Conservation (phyloP, 805 yeast genomes). For the Lipomyces mesembrius region DNA sequence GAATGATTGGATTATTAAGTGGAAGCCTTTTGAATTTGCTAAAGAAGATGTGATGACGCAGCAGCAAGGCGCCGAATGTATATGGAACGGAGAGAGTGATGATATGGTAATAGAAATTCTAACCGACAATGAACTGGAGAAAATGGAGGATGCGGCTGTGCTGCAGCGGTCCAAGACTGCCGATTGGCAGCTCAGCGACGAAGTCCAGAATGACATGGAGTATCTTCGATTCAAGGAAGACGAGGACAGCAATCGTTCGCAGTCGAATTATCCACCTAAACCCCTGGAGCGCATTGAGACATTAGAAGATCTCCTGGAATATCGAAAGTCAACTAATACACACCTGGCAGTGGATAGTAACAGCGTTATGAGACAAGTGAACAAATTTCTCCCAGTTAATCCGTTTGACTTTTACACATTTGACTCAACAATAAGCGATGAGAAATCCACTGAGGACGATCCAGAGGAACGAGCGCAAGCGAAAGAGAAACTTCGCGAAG, state of each 20-base stretch:
- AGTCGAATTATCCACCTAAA: neutral
- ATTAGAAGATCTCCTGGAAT: slow-evolving; percentile 13
- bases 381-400: slow-evolving; percentile 6
- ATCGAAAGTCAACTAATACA: neutral
- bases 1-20: slow-evolving; percentile 1
- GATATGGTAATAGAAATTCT: neutral
- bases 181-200: slow-evolving; percentile 21
- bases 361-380: neutral
- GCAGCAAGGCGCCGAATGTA: neutral
- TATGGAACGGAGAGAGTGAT: neutral
- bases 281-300: neutral
- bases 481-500: slow-evolving; percentile 4
- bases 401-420: slow-evolving; percentile 14
- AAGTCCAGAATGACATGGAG: neutral
- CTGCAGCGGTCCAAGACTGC: neutral
- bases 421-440: neutral
- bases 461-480: neutral
- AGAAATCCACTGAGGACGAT: neutral
- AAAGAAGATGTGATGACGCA: neutral
- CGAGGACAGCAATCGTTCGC: neutral
- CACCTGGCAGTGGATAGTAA: neutral
- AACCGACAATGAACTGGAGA: neutral
- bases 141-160: neutral
- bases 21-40: slow-evolving; percentile 16
- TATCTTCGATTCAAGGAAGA: neutral